These are phyloP conservation scores for Chrysanthemum seticuspe DNA, from an alignment of 129 eudicot species.

Conservation along the genomic window DNA sequence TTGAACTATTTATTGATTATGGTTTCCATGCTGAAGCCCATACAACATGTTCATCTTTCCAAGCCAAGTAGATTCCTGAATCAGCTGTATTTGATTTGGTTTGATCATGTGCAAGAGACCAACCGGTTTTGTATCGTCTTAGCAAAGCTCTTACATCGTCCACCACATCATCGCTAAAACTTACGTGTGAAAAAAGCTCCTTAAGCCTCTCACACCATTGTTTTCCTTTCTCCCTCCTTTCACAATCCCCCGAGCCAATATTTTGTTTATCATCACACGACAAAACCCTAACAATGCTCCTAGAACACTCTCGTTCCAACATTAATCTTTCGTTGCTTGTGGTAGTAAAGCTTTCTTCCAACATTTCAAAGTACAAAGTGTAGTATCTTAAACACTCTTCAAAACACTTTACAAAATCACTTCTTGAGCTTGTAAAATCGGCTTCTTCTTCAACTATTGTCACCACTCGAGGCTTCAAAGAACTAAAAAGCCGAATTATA, in stretches of 20 bases:
- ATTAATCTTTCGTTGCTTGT: conserved; percentile 72
- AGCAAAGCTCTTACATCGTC: conserved; percentile 79
- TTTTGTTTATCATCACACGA: conserved; percentile 52
- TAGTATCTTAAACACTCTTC: conserved; percentile 83
- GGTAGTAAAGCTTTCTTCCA: conserved; percentile 71
- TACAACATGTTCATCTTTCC: conserved; percentile 78
- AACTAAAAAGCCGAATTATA: conserved; percentile 43
- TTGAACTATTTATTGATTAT: neutral
- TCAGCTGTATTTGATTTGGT: conserved; percentile 17
- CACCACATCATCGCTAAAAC: conserved; percentile 65
- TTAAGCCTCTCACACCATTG: conserved; percentile 74
- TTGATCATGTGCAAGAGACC: conserved; percentile 51
- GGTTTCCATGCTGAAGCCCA: conserved; percentile 96
- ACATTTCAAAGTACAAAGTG: conserved; percentile 73
- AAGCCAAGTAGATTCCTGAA: conserved; percentile 63
- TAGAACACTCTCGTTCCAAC: conserved; percentile 70
- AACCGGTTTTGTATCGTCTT: conserved; percentile 67
- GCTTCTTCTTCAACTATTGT: conserved; percentile 89
- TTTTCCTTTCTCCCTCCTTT: conserved; percentile 63
- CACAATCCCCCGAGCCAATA: conserved; percentile 47
- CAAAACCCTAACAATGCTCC: conserved; percentile 62
- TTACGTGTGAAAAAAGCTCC: conserved; percentile 36
- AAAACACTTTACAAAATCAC: conserved; percentile 66
- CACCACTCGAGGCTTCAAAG: conserved; percentile 63
- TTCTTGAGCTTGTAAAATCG: conserved; percentile 54